Evolutionary conservation across 2,329 filamentous ascomycete species (phyloP), one percentile per base, ranked within the genome.

Genomic region (Fusarium avenaceum): DNA sequence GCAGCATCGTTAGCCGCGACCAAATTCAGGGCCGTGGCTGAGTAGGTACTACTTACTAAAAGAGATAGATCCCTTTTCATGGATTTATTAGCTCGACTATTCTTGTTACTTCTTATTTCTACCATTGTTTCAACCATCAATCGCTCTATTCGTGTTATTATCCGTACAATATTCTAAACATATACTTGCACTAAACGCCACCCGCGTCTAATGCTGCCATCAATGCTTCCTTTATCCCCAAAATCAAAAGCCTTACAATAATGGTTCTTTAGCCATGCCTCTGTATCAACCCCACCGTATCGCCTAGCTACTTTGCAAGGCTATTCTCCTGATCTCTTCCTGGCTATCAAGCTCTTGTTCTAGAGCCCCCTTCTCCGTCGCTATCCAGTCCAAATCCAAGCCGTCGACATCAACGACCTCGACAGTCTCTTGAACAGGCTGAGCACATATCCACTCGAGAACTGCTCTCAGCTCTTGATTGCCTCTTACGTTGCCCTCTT

Each of bases 391-490:
- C 19, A 54, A 8, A 13, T 55, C 58, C 30, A 54, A 32, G 48
- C 58, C 56, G 11, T 42, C 30, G 43, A 59, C 39, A 38, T 63
- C 58, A 8, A 51, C 46, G 14, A 61, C 50, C 38, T 32, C 17
- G 28, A 46, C 19, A 1, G 38, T 51, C 19, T 63, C 49, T 35
- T 62, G 59, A 39, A 53, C 63, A 17, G 56, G 57, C 45, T 59
- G 59, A 33, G 47, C 40, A 6, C 65, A 59, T 38, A 66, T 61
- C 70, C 71, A 70, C 35, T 69, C 60, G 33, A 77, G 65, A 24
- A 75, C 67, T 30, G 69, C 63, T 30, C 63, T 65, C 55, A 80
- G 62, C 32, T 67, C 69, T 33, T 52, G 49, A 17, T 76, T 65
- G 19, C 70, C 73, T 24, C 75, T 73, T 7, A 74, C 67, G 24